Conservation (phyloP, 352 stramenopile species). For the Pythium coloratum region DNA sequence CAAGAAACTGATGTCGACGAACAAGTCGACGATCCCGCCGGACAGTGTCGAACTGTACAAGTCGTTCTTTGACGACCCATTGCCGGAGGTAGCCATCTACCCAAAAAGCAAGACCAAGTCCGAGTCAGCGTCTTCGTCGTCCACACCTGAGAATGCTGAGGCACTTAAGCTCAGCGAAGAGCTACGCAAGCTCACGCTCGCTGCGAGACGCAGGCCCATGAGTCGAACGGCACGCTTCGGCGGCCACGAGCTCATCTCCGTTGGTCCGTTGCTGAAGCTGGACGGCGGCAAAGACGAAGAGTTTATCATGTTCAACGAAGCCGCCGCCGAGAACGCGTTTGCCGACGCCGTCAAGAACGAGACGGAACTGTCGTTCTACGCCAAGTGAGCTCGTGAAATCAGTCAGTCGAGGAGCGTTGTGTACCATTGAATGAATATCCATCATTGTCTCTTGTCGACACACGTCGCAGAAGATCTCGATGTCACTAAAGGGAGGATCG, state of each 20-base stretch:
- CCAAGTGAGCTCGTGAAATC: slow-evolving; percentile 38
- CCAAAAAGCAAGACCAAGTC: slow-evolving; percentile 3
- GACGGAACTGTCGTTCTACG: slow-evolving; percentile 72
- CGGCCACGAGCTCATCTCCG: slow-evolving; percentile 55
- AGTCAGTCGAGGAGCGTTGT: neutral
- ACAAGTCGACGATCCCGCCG: slow-evolving; percentile 47
- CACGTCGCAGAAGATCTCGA: neutral
- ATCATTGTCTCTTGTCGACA: neutral
- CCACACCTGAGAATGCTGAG: neutral
- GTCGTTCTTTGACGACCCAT: slow-evolving; percentile 75
- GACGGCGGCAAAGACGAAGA: slow-evolving; percentile 79
- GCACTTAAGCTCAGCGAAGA: slow-evolving; percentile 9
- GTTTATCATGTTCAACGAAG: slow-evolving; percentile 84
- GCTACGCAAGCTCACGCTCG: slow-evolving; percentile 20
- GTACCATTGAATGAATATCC: neutral
- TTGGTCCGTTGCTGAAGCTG: slow-evolving; percentile 76
- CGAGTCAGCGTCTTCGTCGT: neutral
- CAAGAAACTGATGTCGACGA: slow-evolving; percentile 60
- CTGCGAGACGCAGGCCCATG: slow-evolving; percentile 3
- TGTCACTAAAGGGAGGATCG: neutral
- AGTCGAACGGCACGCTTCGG: slow-evolving; percentile 14
- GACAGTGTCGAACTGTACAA: slow-evolving; percentile 81
- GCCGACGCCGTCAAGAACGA: slow-evolving; percentile 79
- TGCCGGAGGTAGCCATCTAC: slow-evolving; percentile 62
- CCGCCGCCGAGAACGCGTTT: slow-evolving; percentile 66